These are phyloP conservation scores for Phalaenopsis aphrodite DNA, from an alignment of 106 monocot species.

Conservation along the genomic window DNA sequence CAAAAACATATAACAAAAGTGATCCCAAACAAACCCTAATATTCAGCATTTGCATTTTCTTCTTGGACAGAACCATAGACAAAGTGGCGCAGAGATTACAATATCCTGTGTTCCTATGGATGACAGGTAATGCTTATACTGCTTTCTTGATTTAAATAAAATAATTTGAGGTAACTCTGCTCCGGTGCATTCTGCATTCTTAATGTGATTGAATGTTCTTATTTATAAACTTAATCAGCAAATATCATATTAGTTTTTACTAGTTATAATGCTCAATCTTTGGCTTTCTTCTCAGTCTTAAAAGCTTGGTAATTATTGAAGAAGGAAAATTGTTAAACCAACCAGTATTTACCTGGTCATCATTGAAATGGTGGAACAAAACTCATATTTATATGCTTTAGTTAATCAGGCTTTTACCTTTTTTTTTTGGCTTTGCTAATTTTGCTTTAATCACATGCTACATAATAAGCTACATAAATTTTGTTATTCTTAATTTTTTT, in stretches of 20 bases:
- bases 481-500: too few species aligned
- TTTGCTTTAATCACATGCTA: too few species aligned
- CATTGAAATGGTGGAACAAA: background rate
- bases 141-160: background rate
- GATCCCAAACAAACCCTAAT: background rate
- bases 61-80: conserved; percentile 53
- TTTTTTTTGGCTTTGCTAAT: background rate
- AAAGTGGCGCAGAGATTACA: conserved; percentile 86
- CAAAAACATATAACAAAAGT: too few species aligned
- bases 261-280: background rate
- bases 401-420: background rate
- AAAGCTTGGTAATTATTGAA: background rate
- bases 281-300: background rate
- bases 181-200: background rate
- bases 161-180: background rate
- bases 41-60: background rate
- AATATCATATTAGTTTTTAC: background rate
- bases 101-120: conserved; percentile 81
- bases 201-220: too few species aligned
- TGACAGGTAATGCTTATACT: conserved; percentile 46
- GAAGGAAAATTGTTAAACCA: background rate
- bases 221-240: too few species aligned
- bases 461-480: too few species aligned
- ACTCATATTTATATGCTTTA: background rate
- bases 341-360: background rate